phyloP scores from a whole-genome alignment of 1,139 yeast species.

The Pichia sp. region DNA sequence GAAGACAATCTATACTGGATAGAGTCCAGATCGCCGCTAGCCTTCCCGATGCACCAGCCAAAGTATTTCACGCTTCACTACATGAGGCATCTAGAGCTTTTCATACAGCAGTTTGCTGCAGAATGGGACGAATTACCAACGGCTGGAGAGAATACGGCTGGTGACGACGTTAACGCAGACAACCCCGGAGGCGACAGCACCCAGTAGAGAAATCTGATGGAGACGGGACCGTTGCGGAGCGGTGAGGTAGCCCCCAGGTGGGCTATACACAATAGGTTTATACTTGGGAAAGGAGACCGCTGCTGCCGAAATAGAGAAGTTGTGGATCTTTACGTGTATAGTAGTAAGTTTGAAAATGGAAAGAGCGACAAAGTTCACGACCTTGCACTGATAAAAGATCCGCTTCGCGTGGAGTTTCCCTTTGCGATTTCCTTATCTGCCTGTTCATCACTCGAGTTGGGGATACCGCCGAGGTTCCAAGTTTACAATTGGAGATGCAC shows the following conservation, averaged over 20 bases:
- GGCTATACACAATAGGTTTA: not conserved
- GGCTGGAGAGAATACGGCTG: not conserved
- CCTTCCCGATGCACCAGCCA: constrained; percentile 64
- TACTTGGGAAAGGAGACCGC: not conserved
- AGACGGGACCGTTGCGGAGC: not conserved
- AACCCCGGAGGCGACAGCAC: not conserved
- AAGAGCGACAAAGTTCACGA: not conserved
- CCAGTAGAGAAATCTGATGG: not conserved
- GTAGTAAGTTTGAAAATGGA: no score
- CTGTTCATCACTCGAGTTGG: not conserved
- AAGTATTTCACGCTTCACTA: constrained; percentile 52
- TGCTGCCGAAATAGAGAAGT: not conserved
- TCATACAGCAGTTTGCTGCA: constrained; percentile 28
- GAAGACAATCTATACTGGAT: constrained; percentile 32
- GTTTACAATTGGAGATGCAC: not conserved
- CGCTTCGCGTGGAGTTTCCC: not conserved
- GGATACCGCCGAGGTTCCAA: not conserved
- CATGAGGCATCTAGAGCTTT: constrained; percentile 35
- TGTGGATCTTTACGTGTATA: not conserved
- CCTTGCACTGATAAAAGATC: not conserved
- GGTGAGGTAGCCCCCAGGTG: no score
- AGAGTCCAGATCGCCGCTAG: constrained; percentile 54
- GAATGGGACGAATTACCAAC: constrained; percentile 20
- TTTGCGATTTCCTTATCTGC: not conserved
- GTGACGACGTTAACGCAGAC: not conserved